phyloP scores from a whole-genome alignment of 768 basidiomycete species.

The Chlorophyllum brunneum region DNA sequence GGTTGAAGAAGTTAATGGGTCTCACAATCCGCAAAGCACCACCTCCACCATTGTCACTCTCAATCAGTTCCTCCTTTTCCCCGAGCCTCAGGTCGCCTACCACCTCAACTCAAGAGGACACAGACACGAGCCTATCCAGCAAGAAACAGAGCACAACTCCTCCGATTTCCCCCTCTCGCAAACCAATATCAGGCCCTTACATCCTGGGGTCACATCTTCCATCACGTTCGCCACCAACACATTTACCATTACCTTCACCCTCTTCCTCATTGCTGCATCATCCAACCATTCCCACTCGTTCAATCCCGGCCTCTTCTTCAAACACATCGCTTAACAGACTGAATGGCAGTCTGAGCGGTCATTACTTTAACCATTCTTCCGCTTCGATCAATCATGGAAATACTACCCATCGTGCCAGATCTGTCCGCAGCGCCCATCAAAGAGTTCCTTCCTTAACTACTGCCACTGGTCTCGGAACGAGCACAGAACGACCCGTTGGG shows the following conservation, averaged over 20 bases:
- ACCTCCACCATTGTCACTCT: constrained; percentile 10
- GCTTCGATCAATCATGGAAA: not conserved
- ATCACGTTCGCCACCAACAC: constrained; percentile 15
- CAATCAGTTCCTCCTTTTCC: not conserved
- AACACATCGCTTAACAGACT: constrained; percentile 11
- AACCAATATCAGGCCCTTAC: constrained; percentile 44
- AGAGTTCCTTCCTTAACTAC: not conserved
- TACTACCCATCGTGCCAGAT: not conserved
- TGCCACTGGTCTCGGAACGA: not conserved
- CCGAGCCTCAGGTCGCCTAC: constrained; percentile 4
- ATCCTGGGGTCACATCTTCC: constrained; percentile 34
- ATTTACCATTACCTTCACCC: constrained; percentile 7
- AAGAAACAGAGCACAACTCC: constrained; percentile 14
- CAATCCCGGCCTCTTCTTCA: constrained; percentile 9
- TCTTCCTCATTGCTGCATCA: constrained; percentile 13
- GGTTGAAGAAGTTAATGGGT: constrained; percentile 33
- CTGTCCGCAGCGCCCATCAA: not conserved
- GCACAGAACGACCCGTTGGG: constrained; percentile 2
- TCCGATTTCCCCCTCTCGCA: constrained; percentile 18
- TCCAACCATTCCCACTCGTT: not conserved
- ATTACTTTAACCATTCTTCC: not conserved
- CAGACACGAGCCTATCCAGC: constrained; percentile 10
- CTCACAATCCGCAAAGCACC: constrained; percentile 14
- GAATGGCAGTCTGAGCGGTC: not conserved
- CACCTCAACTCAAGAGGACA: not conserved